A percentile compares a stretch with the other conserved stretches of the same genome.
These are phyloP conservation scores for Aspergillus steynii DNA, from an alignment of 495 filamentous ascomycete genomes.

Conservation along the genomic window DNA sequence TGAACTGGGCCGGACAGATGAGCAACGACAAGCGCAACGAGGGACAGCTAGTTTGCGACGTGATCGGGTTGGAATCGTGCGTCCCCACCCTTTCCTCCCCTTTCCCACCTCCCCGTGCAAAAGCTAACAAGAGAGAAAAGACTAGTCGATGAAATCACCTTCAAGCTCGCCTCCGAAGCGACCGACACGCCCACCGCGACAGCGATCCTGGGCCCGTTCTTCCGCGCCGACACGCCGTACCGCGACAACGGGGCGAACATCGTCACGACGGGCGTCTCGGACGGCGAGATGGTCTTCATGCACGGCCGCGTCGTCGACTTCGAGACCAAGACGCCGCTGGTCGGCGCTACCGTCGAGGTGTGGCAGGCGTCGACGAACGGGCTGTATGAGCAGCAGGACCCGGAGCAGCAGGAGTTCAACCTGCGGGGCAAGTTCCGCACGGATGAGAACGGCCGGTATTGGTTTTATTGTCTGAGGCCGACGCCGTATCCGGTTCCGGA, in stretches of 20 bases:
- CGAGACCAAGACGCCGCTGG: slow-evolving; percentile 57
- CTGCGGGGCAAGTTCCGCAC: slow-evolving; percentile 71
- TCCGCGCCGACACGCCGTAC: slow-evolving; percentile 65
- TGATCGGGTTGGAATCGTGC: slow-evolving; percentile 70
- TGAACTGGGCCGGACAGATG: slow-evolving; percentile 74
- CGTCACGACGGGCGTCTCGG: slow-evolving; percentile 50
- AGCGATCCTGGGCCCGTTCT: slow-evolving; percentile 77
- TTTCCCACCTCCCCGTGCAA: not conserved
- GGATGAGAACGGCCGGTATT: slow-evolving; percentile 62
- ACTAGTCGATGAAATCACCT: slow-evolving; percentile 77
- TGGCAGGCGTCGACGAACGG: slow-evolving; percentile 80
- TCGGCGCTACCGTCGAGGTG: slow-evolving; percentile 66
- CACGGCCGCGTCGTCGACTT: slow-evolving; percentile 63
- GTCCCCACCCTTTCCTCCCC: slow-evolving; percentile 17
- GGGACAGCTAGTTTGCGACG: slow-evolving; percentile 68
- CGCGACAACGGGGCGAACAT: slow-evolving; percentile 66
- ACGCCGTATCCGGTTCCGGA: slow-evolving; percentile 70
- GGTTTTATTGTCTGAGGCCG: slow-evolving; percentile 66
- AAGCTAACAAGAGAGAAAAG: not conserved
- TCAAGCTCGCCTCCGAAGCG: slow-evolving; percentile 56
- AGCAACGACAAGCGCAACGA: slow-evolving; percentile 72
- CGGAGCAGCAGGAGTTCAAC: slow-evolving; percentile 69
- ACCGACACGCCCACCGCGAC: slow-evolving; percentile 61
- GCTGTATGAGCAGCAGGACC: slow-evolving; percentile 78
- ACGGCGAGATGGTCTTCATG: slow-evolving; percentile 60